Base-by-base conservation (phyloP, 306 rosid genomes). In the Alnus rubra region DNA sequence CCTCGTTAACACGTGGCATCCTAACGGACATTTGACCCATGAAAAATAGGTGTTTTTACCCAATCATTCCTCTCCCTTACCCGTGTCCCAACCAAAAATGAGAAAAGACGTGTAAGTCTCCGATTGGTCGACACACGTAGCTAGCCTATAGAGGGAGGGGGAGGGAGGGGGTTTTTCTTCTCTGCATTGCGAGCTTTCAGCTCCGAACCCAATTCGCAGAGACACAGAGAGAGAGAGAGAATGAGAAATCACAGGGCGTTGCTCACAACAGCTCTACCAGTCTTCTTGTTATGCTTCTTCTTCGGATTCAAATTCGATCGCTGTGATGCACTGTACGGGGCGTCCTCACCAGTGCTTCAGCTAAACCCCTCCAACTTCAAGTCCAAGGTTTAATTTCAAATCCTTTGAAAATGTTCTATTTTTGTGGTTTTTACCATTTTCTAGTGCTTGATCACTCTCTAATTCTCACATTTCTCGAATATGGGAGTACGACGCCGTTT, bases 271-370 rank as follows among this genome's bases (percentile, higher is more conserved):
- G 55, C 78, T 54, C 16, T 84, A 5, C 39, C 87, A 4, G 33
- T 85, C 16, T 53, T 88, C 35, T 18, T 82, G 7, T 63, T 83
- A 28, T 39, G 81, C 71, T 77, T 73, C 39, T 58, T 73, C 69
- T 23, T 11, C 51, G 13, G 81, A 68, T 76, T 54, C 84, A 53
- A 59, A 55, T 81, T 88, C 69, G 48, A 71, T 44, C 77, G 77
- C 76, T 89, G 94, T 64, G 62, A 83, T 50, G 98, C 99, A 2
- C 93, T 96, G 42, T 96, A 96, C 72, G 99, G 96, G 42, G 62
- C 98, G 0, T 96, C 99, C 1, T 86, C 99, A 44, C 98, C 99
- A 4, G 99, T 96, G 70, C 74, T 96, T 87, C 98, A 93, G 89
- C 94, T 96, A 42, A 90, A 89, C 83, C 88, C 98, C 9, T 84